These are phyloP conservation scores for Cerioporus squamosus DNA, from an alignment of 1,284 basidiomycete species.

Conservation along the genomic window DNA sequence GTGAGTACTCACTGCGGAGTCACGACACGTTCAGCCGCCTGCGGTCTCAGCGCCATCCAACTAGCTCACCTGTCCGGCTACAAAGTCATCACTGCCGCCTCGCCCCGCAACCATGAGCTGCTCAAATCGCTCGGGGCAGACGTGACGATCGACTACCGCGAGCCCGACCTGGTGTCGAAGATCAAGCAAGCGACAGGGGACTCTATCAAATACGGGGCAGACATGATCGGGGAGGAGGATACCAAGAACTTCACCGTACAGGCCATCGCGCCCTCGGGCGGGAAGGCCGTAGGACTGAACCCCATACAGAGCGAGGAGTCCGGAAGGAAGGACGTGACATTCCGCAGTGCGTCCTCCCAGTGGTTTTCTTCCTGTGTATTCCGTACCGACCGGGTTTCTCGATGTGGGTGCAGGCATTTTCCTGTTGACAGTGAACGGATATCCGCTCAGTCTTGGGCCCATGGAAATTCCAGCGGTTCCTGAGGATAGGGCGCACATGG, in stretches of 20 bases:
- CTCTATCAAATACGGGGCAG: conserved; percentile 23
- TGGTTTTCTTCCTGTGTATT: not conserved
- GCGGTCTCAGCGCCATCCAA: conserved; percentile 49
- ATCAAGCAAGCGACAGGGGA: conserved; percentile 31
- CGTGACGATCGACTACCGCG: conserved; percentile 38
- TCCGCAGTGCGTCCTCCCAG: conserved; percentile 15
- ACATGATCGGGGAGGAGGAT: conserved; percentile 22
- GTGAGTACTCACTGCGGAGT: not conserved
- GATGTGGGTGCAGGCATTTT: conserved; percentile 16
- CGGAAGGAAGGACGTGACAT: conserved; percentile 21
- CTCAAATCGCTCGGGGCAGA: conserved; percentile 47
- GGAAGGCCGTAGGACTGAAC: conserved; percentile 24
- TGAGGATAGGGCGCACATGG: conserved; percentile 28
- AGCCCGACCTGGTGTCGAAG: conserved; percentile 25
- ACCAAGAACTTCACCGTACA: conserved; percentile 25
- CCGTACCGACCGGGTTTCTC: too few relatives aligned
- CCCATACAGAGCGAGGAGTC: conserved; percentile 9
- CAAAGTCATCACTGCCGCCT: conserved; percentile 44
- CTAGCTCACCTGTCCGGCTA: conserved; percentile 46
- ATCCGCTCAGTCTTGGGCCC: conserved; percentile 15
- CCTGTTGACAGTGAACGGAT: conserved; percentile 29
- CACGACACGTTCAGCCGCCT: conserved; percentile 24
- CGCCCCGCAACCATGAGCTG: conserved; percentile 42
- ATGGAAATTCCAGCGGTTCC: conserved; percentile 11
- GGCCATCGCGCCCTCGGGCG: conserved; percentile 22